Base-by-base conservation (phyloP, 2,329 filamentous ascomycete genomes). In the Aspergillus novoparasiticus region DNA sequence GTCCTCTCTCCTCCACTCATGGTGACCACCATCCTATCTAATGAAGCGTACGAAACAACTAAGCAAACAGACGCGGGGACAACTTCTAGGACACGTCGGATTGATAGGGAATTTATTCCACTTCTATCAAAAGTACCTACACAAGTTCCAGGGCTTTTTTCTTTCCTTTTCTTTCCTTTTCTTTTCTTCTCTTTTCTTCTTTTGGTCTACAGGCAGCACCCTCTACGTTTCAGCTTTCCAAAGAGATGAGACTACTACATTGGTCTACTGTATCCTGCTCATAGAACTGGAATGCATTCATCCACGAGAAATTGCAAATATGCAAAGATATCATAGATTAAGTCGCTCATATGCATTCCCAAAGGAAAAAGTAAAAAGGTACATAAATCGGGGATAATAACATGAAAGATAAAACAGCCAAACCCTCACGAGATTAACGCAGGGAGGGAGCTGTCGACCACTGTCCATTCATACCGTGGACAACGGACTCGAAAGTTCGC, bases 231-330 rank as follows among this genome's bases (percentile, higher is more conserved):
- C 30, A 51, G 19, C 16, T 19, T 34, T 10, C 9, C 16, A 10
- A 32, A 51, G 28, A 21, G 28, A 34, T 10, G 19, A 32, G 4
- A 36, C 14, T 16, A 5, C 45, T 2, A 48, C 23, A 6, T 28
- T 48, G n/a, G 21, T 12, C 48, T 51, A 32, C 48, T 32, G 9
- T 21, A 21, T 21, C 30, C 10, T 51, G n/a, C 19, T 11, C 28
- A 32, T 32, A 19, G 28, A 32, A n/a, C 8, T 26, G 12, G 14
- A 26, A 28, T 51, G 19, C n/a, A 51, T 51, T 51, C 32, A 55
- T 21, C 51, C 34, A 55, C 76, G 6, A 64, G 71, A 70, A 8
- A 73, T 21, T 41, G 48, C 9, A 72, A 72, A 69, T 71, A 73
- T 69, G 66, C 65, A 64, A 69, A 70, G 56, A 72, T 39, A 23